Evolutionary conservation across 345 rosid species (phyloP).

Genomic region (Linum trigynum): DNA sequence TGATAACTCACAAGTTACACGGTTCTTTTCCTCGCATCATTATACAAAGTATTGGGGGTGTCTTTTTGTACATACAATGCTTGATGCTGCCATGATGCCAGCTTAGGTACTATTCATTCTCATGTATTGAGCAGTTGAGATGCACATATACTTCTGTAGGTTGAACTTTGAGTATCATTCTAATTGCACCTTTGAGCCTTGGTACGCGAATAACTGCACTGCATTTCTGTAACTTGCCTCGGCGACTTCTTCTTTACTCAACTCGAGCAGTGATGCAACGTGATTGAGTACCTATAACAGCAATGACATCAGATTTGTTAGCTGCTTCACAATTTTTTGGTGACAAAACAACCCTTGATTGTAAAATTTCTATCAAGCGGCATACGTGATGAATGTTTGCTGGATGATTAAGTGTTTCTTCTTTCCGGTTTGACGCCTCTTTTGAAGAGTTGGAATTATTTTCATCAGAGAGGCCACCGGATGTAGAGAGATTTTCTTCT

Average conservation of each 20-base stretch:
- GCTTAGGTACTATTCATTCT: background rate
- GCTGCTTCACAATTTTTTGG: background rate
- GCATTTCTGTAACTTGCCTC: slow-evolving; percentile 54
- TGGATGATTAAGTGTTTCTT: slow-evolving; percentile 71
- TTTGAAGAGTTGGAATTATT: slow-evolving; percentile 16
- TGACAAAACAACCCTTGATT: background rate
- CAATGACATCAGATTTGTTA: background rate
- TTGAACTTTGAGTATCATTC: background rate
- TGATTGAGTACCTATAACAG: slow-evolving; percentile 47
- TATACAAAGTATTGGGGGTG: background rate
- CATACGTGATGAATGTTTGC: slow-evolving; percentile 67
- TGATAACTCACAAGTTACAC: no score
- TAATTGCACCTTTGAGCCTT: slow-evolving; percentile 26
- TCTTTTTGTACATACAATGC: background rate
- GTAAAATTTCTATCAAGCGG: background rate
- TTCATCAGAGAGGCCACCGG: slow-evolving; percentile 14
- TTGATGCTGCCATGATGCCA: no score
- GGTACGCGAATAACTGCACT: slow-evolving; percentile 48
- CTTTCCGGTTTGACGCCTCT: slow-evolving; percentile 30
- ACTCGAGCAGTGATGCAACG: slow-evolving; percentile 58
- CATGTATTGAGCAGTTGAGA: background rate
- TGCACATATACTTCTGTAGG: background rate
- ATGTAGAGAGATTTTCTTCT: slow-evolving; percentile 21
- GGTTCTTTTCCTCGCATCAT: no score
- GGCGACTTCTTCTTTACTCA: slow-evolving; percentile 56